Conservation (phyloP, 2,329 filamentous ascomycete genomes). For the Nemania abortiva region DNA sequence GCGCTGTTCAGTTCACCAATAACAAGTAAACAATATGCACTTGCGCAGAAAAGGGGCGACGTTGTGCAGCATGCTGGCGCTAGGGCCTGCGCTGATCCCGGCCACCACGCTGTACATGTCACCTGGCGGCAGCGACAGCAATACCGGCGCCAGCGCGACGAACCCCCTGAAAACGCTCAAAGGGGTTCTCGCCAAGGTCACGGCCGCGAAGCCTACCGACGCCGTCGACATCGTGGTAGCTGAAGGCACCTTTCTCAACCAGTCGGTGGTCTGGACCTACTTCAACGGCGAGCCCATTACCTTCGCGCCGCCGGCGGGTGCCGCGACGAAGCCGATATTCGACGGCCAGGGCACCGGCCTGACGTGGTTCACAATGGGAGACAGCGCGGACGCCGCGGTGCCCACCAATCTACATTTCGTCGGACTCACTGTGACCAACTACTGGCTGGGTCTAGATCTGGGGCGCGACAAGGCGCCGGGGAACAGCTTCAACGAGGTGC, state of each 20-base stretch:
- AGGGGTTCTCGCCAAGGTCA: constrained; percentile 31
- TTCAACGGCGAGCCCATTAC: constrained; percentile 39
- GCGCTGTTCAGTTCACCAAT: not conserved
- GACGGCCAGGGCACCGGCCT: constrained; percentile 34
- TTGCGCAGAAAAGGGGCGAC: constrained; percentile 14
- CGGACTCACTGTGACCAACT: constrained; percentile 36
- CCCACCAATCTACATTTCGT: constrained; percentile 34
- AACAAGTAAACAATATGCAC: constrained; percentile 20
- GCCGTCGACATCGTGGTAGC: constrained; percentile 33
- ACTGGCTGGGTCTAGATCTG: constrained; percentile 39
- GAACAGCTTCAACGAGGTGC: constrained; percentile 35
- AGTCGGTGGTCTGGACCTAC: constrained; percentile 37
- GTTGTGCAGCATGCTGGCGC: constrained; percentile 18
- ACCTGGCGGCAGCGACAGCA: constrained; percentile 36
- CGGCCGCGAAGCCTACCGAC: constrained; percentile 24
- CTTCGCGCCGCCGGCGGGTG: constrained; percentile 27
- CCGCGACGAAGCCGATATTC: constrained; percentile 34
- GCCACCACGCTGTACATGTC: constrained; percentile 37
- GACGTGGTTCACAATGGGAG: constrained; percentile 39
- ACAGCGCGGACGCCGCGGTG: constrained; percentile 18
- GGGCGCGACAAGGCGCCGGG: constrained; percentile 34
- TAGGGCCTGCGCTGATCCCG: constrained; percentile 22
- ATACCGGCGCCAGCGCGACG: constrained; percentile 27
- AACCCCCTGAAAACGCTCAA: constrained; percentile 30
- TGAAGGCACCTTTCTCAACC: constrained; percentile 30